phyloP scores from a whole-genome alignment of 2,329 filamentous ascomycete genomes.

The Parafenestella ontariensis region DNA sequence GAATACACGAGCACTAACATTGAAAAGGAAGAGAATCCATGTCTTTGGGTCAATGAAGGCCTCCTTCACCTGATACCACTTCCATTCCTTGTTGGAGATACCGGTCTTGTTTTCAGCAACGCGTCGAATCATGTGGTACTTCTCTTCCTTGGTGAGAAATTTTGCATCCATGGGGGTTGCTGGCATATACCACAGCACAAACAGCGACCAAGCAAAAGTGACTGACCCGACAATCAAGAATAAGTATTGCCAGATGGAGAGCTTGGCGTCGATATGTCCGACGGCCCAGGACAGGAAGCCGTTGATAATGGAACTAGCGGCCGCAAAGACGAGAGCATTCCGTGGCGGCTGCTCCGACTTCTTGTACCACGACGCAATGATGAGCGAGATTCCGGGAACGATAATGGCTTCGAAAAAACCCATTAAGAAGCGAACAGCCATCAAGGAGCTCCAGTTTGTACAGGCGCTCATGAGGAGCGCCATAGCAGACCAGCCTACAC shows the following conservation, averaged over 20 bases:
- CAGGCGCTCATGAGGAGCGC: conserved; percentile 43
- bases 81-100: conserved; percentile 56
- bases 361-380: conserved; percentile 70
- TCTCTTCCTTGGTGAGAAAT: conserved; percentile 6
- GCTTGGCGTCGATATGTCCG: conserved; percentile 50
- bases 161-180: conserved; percentile 42
- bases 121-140: conserved; percentile 40
- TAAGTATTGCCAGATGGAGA: conserved; percentile 43
- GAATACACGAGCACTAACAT: not conserved
- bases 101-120: conserved; percentile 55
- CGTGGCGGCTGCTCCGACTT: conserved; percentile 66
- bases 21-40: conserved; percentile 39
- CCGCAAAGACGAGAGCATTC: conserved; percentile 48
- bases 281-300: conserved; percentile 65
- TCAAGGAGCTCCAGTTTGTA: not conserved
- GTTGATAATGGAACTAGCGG: conserved; percentile 61
- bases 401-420: conserved; percentile 57
- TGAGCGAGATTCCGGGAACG: conserved; percentile 65
- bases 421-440: conserved; percentile 56
- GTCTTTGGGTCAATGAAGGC: conserved; percentile 52
- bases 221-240: conserved; percentile 62
- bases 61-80: conserved; percentile 51
- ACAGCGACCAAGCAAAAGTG: conserved; percentile 35
- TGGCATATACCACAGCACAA: conserved; percentile 61
- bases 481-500: conserved; percentile 57